Evolutionary conservation across 768 basidiomycete species (phyloP), one percentile per base, ranked within the genome.

Genomic region (Dictyophora rubrovolvata): DNA sequence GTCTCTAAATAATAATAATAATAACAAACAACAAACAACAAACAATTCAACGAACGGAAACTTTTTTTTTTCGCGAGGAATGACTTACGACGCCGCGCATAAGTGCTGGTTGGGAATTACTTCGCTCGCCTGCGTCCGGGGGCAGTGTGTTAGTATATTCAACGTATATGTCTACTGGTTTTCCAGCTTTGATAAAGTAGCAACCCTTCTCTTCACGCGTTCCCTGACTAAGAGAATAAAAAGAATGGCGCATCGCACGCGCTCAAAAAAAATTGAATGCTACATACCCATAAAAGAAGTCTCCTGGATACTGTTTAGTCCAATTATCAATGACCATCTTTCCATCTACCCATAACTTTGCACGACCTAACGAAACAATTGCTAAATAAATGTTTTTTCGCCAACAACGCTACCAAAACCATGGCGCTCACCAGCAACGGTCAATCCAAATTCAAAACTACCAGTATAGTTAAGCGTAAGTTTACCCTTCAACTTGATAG

Each of bases 1-100:
- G 70, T n/a, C 85, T 77, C 81, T 85, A 60, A 20, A n/a, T n/a
- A n/a, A n/a, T n/a, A n/a, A n/a, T n/a, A n/a, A n/a, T n/a, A n/a
- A n/a, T n/a, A n/a, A n/a, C n/a, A n/a, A n/a, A n/a, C n/a, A n/a
- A n/a, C n/a, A n/a, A n/a, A n/a, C n/a, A n/a, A n/a, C n/a, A n/a
- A n/a, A n/a, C n/a, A n/a, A n/a, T n/a, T n/a, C n/a, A n/a, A n/a
- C n/a, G n/a, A n/a, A n/a, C n/a, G n/a, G n/a, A n/a, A n/a, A n/a
- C n/a, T n/a, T n/a, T n/a, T n/a, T n/a, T n/a, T n/a, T n/a, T n/a
- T n/a, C n/a, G n/a, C n/a, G n/a, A n/a, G n/a, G n/a, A n/a, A 36
- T 36, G 5, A 70, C 80, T 53, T 67, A 86, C 83, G 64, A 86
- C 79, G 61, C 84, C 84, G 18, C 80, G 77, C 84, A 86, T 85